phyloP scores from a whole-genome alignment of 2,329 filamentous ascomycete genomes.

The Neonectria hederae region DNA sequence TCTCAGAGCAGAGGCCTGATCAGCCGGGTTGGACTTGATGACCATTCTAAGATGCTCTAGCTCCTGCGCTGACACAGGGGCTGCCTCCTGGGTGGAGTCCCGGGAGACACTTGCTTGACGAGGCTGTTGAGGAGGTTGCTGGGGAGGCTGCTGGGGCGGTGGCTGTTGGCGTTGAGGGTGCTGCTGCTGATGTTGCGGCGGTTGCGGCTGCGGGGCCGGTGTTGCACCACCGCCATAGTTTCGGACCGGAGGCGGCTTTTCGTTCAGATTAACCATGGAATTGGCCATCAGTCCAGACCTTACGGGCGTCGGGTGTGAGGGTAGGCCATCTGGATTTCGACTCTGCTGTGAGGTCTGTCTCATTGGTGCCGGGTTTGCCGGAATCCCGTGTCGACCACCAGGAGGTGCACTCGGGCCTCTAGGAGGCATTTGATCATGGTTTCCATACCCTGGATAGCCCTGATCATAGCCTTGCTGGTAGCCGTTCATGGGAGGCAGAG shows the following conservation, averaged over 20 bases:
- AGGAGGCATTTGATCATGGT: constrained; percentile 41
- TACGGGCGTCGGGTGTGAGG: constrained; percentile 70
- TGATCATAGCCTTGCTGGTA: constrained; percentile 44
- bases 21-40: constrained; percentile 76
- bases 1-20: constrained; percentile 75
- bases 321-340: constrained; percentile 57
- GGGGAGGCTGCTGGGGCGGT: constrained; percentile 44
- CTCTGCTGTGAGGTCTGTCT: constrained; percentile 38
- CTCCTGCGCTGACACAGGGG: constrained; percentile 78
- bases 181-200: constrained; percentile 36
- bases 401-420: constrained; percentile 48
- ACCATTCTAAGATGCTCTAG: constrained; percentile 77
- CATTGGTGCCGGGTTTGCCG: constrained; percentile 24
- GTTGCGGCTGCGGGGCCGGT: constrained; percentile 44
- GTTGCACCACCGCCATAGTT: constrained; percentile 62
- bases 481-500: constrained; percentile 49
- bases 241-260: constrained; percentile 67
- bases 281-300: constrained; percentile 70
- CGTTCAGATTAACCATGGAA: constrained; percentile 64
- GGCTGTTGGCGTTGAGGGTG: constrained; percentile 46
- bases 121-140: constrained; percentile 44
- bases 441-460: constrained; percentile 31
- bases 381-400: constrained; percentile 16
- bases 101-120: constrained; percentile 34
- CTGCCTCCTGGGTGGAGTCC: constrained; percentile 44